Base-by-base conservation (phyloP, 345 rosid species). In the Camelina neglecta region DNA sequence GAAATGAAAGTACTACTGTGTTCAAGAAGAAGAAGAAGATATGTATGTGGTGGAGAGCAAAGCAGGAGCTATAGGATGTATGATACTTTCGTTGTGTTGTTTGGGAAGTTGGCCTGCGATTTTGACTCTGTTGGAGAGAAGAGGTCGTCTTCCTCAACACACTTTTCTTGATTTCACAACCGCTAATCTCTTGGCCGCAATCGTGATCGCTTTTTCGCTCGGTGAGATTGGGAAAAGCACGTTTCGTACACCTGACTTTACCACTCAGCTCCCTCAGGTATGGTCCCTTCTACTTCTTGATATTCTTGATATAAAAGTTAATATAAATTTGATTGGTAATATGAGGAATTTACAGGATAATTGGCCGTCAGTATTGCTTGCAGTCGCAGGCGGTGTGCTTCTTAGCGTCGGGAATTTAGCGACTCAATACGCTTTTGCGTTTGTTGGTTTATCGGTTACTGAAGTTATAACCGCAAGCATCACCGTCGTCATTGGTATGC, bases 101-200 rank as follows among this genome's bases (percentile, higher is more conserved):
- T 65, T 93, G 61, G 98, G 98, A 6, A 93, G 93, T 62, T 93
- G 97, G 96, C 98, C 97, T 23, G 97, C 94, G 39, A 9, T 93
- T 69, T 49, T 93, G 72, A 88, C 96, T 53, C 87, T 89, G 0
- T 81, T 88, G 9, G 98, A 93, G 75, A 75, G 98, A 73, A 81
- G 94, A 15, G 98, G 96, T 1, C 90, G 97, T 58, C 97, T 88
- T 67, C 94, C 98, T 73, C 98, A 91, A 66, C 97, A 93, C 35
- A 91, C 96, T 56, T 93, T 86, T 71, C 96, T 93, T 38, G 98
- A 91, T 79, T 89, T 88, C 67, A 80, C 98, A 10, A 80, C 87
- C 65, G 87, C 94, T n/a, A 93, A 88, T 83, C 86, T 91, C 69
- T 76, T 88, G 74, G 94, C 96, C 47, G 91, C 93, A 21, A 72